A percentile compares a stretch with the other conserved stretches of the same genome.
Evolutionary conservation across 345 rosid genomes (phyloP).

Genomic region (Bruguiera gymnorhiza): DNA sequence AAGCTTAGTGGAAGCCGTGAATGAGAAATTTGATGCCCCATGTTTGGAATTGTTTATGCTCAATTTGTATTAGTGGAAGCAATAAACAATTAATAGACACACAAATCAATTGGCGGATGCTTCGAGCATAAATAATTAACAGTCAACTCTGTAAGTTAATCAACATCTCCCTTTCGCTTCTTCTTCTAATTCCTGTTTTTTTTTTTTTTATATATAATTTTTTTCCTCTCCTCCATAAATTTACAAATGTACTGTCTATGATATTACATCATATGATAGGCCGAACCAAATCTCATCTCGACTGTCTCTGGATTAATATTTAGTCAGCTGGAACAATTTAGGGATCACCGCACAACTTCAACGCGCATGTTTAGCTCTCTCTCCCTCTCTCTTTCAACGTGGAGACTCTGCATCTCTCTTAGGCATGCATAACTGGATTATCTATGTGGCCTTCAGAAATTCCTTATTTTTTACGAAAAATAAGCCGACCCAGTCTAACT

Average conservation of each 20-base stretch:
- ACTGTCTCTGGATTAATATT: not conserved
- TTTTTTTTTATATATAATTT: not conserved
- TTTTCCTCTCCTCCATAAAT: no score
- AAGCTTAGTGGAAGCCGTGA: not conserved
- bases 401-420: not conserved
- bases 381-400: not conserved
- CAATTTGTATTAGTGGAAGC: constrained; percentile 1
- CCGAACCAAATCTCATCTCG: no score
- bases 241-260: not conserved
- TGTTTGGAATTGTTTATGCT: not conserved
- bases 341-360: no score
- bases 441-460: no score
- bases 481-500: no score
- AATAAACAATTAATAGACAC: constrained; percentile 3
- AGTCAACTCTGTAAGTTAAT: constrained; percentile 4
- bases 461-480: no score
- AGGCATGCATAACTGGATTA: no score
- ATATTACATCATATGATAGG: not conserved
- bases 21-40: not conserved
- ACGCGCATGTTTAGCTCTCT: not conserved
- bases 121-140: not conserved
- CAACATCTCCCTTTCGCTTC: no score
- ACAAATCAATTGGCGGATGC: not conserved
- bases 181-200: no score
- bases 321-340: no score